Evolutionary conservation across 108 stramenopile species (phyloP).

Genomic region (Skeletonema potamos): DNA sequence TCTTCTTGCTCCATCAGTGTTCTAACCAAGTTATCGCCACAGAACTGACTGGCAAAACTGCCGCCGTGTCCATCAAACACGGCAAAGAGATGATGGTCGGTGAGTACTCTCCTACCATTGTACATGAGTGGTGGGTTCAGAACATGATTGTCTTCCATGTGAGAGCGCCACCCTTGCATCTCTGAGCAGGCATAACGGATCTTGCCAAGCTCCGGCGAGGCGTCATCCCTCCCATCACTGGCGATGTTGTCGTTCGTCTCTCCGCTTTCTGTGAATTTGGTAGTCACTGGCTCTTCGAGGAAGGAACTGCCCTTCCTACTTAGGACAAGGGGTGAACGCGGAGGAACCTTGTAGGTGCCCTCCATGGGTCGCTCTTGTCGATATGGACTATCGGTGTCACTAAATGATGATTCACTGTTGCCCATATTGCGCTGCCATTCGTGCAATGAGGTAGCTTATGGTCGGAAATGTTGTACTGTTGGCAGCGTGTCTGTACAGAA

Average conservation of each 20-base stretch:
- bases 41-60: constrained; percentile 72
- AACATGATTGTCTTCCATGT: constrained; percentile 85
- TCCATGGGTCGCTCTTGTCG: background rate
- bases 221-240: background rate
- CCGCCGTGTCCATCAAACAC: constrained; percentile 94
- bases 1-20: constrained; percentile 56
- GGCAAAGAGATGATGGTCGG: constrained; percentile 74
- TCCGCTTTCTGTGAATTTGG: constrained; percentile 66
- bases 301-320: constrained; percentile 27
- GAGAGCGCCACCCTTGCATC: constrained; percentile 89
- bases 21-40: constrained; percentile 56
- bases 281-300: constrained; percentile 55
- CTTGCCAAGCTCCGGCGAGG: background rate
- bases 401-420: background rate
- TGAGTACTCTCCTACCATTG: constrained; percentile 11
- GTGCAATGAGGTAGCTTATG: background rate
- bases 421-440: background rate
- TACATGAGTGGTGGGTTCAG: constrained; percentile 30
- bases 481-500: no score
- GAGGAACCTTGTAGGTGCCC: background rate
- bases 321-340: background rate
- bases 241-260: constrained; percentile 15
- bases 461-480: no score
- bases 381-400: background rate
- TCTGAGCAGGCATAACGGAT: constrained; percentile 43